phyloP scores from a whole-genome alignment of 2,329 filamentous ascomycete genomes.

The Diaporthe vaccinii region DNA sequence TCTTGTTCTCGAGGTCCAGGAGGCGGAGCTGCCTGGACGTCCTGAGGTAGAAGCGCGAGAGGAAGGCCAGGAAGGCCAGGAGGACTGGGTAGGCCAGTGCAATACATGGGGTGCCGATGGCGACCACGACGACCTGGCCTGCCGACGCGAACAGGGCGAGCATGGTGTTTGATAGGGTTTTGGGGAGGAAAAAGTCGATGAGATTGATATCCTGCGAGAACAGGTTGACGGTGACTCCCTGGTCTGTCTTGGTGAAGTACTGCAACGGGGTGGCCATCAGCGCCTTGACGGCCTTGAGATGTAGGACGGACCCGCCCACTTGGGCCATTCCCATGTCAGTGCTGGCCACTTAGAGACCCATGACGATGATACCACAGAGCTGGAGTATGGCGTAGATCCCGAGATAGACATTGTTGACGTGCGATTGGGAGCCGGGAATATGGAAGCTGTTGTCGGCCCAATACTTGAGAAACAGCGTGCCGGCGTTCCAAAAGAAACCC shows the following conservation, averaged over 20 bases:
- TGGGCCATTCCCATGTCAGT: conserved; percentile 44
- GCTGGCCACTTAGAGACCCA: conserved; percentile 44
- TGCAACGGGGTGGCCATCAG: conserved; percentile 51
- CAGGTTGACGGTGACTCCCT: conserved; percentile 52
- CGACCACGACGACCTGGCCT: conserved; percentile 57
- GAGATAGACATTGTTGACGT: conserved; percentile 48
- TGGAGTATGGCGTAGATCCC: conserved; percentile 49
- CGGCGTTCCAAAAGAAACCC: conserved; percentile 29
- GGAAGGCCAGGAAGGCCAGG: conserved; percentile 51
- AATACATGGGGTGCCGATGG: conserved; percentile 49
- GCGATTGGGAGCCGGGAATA: conserved; percentile 19
- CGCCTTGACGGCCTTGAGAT: conserved; percentile 48
- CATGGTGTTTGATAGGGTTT: conserved; percentile 42
- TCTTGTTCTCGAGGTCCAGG: conserved; percentile 56
- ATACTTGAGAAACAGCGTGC: conserved; percentile 40
- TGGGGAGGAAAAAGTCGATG: conserved; percentile 43
- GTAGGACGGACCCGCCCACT: conserved; percentile 45
- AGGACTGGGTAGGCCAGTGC: conserved; percentile 56
- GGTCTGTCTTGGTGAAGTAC: conserved; percentile 54
- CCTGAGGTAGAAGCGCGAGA: conserved; percentile 60
- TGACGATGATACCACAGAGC: conserved; percentile 38
- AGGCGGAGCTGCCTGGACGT: conserved; percentile 63
- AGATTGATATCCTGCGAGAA: conserved; percentile 55
- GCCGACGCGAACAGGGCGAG: conserved; percentile 41
- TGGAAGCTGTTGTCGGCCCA: conserved; percentile 41